A percentile compares a stretch with the other conserved stretches of the same genome.
Evolutionary conservation across 2,329 filamentous ascomycete genomes (phyloP).

Genomic region (Aspergillus arachidicola): DNA sequence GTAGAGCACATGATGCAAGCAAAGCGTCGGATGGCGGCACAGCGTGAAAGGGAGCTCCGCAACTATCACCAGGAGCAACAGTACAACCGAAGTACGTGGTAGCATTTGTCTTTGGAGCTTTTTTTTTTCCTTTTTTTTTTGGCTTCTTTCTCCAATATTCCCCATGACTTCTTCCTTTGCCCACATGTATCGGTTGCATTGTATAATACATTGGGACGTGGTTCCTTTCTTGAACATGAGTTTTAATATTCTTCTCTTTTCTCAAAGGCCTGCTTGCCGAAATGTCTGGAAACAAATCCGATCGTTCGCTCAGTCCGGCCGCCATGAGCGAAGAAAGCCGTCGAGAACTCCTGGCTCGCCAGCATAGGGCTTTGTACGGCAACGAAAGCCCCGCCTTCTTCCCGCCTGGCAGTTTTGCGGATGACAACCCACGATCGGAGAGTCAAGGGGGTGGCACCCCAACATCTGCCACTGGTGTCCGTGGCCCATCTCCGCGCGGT

Average conservation of each 20-base stretch:
- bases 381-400: slow-evolving; percentile 68
- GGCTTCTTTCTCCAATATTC: slow-evolving; percentile 35
- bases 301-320: slow-evolving; percentile 81
- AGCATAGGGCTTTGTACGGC: slow-evolving; percentile 92
- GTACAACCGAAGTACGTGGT: slow-evolving; percentile 90
- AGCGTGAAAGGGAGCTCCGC: slow-evolving; percentile 97
- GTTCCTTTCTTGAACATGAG: slow-evolving; percentile 40
- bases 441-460: slow-evolving; percentile 65
- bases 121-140: slow-evolving; percentile 30
- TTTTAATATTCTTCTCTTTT: slow-evolving; percentile 45
- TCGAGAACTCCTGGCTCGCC: slow-evolving; percentile 91
- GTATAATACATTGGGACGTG: slow-evolving; percentile 45
- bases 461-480: slow-evolving; percentile 62
- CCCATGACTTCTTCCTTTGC: slow-evolving; percentile 37
- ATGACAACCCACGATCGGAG: slow-evolving; percentile 68
- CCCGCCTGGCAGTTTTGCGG: slow-evolving; percentile 66
- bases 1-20: slow-evolving; percentile 99
- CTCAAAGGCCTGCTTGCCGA: slow-evolving; percentile 65
- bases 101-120: slow-evolving; percentile 36
- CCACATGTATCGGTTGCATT: slow-evolving; percentile 47
- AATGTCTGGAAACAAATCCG: slow-evolving; percentile 75
- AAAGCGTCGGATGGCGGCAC: slow-evolving; percentile 98
- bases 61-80: slow-evolving; percentile 99
- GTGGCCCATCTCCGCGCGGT: slow-evolving; percentile 77
- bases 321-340: slow-evolving; percentile 94